A percentile compares a stretch with the other conserved stretches of the same genome.
Conservation (phyloP, 1,139 yeast species). For the Debaryomycetaceae sp. region DNA sequence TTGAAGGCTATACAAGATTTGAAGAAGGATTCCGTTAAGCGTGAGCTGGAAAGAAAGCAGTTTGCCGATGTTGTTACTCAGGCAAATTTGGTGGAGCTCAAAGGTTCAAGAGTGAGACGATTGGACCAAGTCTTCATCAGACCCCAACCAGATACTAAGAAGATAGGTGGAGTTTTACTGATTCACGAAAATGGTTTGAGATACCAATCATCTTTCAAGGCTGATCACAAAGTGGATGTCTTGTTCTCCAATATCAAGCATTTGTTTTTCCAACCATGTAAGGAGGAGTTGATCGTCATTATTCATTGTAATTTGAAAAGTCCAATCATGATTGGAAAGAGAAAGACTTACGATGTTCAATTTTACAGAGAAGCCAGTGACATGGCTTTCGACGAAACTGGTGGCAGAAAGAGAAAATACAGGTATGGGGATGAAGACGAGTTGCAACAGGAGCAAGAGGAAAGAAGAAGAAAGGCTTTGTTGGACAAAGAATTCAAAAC, state of each 20-base stretch:
- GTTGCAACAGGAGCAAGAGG: slow-evolving; percentile 97
- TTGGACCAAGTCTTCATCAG: slow-evolving; percentile 87
- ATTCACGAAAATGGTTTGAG: slow-evolving; percentile 96
- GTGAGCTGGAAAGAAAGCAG: slow-evolving; percentile 88
- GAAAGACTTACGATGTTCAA: slow-evolving; percentile 92
- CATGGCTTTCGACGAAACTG: slow-evolving; percentile 95
- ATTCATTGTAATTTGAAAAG: slow-evolving; percentile 90
- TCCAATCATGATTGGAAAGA: slow-evolving; percentile 94
- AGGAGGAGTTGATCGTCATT: slow-evolving; percentile 88
- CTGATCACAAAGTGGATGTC: slow-evolving; percentile 85
- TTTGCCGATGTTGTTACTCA: slow-evolving; percentile 94
- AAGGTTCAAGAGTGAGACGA: slow-evolving; percentile 75
- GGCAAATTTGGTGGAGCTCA: slow-evolving; percentile 79
- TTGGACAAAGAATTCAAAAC: slow-evolving; percentile 88
- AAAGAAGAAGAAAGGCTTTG: slow-evolving; percentile 84
- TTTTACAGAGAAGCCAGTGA: slow-evolving; percentile 96
- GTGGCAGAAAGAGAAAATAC: slow-evolving; percentile 85
- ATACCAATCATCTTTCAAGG: slow-evolving; percentile 77
- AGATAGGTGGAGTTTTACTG: slow-evolving; percentile 86
- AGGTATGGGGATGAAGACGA: slow-evolving; percentile 98
- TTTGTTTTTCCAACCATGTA: slow-evolving; percentile 92
- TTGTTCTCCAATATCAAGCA: slow-evolving; percentile 89
- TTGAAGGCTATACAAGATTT: slow-evolving; percentile 87
- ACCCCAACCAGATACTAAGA: slow-evolving; percentile 95
- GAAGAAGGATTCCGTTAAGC: slow-evolving; percentile 86